Percentiles rank a stretch among this genome's conserved stretches.
Conservation (phyloP, 352 stramenopile genomes). For the Globisporangium cystogenes region DNA sequence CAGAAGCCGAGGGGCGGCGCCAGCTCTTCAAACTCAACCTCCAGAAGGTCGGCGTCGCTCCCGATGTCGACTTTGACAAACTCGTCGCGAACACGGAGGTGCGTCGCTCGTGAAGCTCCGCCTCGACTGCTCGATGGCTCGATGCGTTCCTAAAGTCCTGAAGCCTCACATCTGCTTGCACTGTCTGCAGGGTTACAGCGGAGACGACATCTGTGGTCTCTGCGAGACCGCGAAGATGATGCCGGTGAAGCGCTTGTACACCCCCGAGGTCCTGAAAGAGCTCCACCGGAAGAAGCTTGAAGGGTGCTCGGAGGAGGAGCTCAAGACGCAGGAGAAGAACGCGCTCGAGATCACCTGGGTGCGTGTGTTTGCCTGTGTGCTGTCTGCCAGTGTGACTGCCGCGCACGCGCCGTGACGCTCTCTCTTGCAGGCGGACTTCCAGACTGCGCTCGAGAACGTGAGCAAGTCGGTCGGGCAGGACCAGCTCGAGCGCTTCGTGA, state of each 20-base stretch:
- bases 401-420: no score
- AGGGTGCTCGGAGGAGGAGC: conserved; percentile 42
- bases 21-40: conserved; percentile 79
- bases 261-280: conserved; percentile 54
- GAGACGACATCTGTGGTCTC: conserved; percentile 53
- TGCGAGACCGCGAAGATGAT: conserved; percentile 75
- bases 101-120: conserved; percentile 1
- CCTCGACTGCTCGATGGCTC: no score
- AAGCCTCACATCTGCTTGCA: neutral
- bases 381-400: no score
- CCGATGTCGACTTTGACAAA: conserved; percentile 72
- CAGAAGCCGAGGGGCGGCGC: conserved; percentile 41
- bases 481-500: conserved; percentile 65
- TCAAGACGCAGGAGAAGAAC: conserved; percentile 53
- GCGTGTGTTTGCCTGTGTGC: neutral
- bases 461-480: conserved; percentile 78
- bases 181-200: conserved; percentile 34
- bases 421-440: conserved; percentile 42
- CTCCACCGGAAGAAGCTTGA: conserved; percentile 51
- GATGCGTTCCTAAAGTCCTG: no score
- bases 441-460: conserved; percentile 67
- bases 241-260: conserved; percentile 77
- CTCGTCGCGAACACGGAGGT: conserved; percentile 69
- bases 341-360: conserved; percentile 50
- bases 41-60: conserved; percentile 65